A percentile compares a stretch with the other conserved stretches of the same genome.
These are phyloP conservation scores for Corymbia calophylla DNA, from an alignment of 441 rosid genomes.

Conservation along the genomic window DNA sequence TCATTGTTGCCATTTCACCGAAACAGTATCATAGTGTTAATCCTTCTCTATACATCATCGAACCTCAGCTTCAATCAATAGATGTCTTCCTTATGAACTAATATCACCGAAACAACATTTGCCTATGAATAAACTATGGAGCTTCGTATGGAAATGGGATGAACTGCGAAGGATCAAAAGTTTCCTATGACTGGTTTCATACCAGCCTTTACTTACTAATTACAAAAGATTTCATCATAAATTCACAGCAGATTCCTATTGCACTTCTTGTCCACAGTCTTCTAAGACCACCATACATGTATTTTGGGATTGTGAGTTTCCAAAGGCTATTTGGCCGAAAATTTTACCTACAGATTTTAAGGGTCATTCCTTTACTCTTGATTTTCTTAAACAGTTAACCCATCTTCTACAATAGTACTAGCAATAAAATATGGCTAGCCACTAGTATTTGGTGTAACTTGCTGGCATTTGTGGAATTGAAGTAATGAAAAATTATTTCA, in stretches of 20 bases:
- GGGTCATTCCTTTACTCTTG: neutral
- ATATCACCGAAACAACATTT: neutral
- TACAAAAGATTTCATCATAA: neutral
- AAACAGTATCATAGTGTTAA: neutral
- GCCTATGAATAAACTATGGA: neutral
- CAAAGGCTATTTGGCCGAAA: neutral
- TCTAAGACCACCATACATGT: neutral
- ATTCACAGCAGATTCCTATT: neutral
- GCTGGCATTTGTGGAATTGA: neutral
- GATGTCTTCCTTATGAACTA: neutral
- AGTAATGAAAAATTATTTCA: neutral
- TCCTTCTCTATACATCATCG: fast-evolving
- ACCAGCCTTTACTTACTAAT: neutral
- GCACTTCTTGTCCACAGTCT: neutral
- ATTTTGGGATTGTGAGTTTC: neutral
- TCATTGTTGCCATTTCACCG: neutral
- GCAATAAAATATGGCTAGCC: neutral
- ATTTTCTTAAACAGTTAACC: neutral
- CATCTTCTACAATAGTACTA: neutral
- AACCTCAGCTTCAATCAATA: neutral
- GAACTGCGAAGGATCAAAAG: neutral
- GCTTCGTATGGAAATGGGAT: neutral
- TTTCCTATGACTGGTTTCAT: neutral
- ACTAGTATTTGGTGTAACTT: neutral
- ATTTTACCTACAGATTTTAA: neutral